These are phyloP conservation scores for Takashimella tepidaria DNA, from an alignment of 1,284 basidiomycete genomes.

Conservation along the genomic window DNA sequence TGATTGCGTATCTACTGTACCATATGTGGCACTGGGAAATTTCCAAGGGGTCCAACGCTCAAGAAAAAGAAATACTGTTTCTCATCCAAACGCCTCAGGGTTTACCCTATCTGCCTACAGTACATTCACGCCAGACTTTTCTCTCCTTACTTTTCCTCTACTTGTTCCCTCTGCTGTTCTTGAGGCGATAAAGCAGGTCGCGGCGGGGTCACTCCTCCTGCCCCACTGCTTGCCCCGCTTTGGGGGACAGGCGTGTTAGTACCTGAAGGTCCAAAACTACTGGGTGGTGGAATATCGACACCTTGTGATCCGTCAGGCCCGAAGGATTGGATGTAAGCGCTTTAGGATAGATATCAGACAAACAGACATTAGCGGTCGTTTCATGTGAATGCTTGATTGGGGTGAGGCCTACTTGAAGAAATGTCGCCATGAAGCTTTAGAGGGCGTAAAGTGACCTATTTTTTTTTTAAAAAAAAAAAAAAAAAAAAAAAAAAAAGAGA, in stretches of 20 bases:
- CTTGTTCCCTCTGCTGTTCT: no score
- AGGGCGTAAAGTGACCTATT: neutral
- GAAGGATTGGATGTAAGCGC: neutral
- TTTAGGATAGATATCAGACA: neutral
- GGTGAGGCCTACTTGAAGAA: neutral
- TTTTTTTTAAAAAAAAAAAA: no score
- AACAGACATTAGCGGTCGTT: neutral
- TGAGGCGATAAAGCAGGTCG: neutral
- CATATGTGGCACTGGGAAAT: no score
- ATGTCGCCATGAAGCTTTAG: neutral
- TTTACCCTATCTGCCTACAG: no score
- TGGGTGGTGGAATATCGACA: neutral
- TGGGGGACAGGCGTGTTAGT: neutral
- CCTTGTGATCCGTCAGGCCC: neutral
- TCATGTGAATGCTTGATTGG: neutral
- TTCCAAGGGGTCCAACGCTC: no score
- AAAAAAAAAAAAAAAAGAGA: no score
- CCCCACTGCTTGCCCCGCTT: neutral
- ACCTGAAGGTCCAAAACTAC: neutral
- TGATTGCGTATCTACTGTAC: no score
- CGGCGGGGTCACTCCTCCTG: neutral
- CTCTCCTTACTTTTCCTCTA: neutral
- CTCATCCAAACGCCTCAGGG: no score
- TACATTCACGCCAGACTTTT: no score
- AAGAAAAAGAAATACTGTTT: no score